Conservation (phyloP, 345 rosid species). For the Melaleuca alternifolia region DNA sequence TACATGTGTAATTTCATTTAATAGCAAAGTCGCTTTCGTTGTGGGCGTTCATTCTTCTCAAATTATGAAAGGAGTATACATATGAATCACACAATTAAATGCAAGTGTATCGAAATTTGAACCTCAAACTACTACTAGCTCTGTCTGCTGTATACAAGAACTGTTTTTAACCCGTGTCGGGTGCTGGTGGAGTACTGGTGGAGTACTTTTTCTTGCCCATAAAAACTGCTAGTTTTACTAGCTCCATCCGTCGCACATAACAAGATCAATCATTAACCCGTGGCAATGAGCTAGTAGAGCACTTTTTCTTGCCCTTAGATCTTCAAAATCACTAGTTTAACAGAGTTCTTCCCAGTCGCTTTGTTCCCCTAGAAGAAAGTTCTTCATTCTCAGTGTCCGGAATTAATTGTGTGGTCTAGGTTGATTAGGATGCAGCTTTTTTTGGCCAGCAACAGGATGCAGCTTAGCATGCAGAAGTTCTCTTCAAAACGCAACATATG, state of each 20-base stretch:
- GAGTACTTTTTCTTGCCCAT: not conserved
- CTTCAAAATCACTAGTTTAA: not conserved
- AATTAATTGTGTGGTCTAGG: not conserved
- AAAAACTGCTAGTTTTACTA: not conserved
- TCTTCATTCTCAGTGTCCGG: not conserved
- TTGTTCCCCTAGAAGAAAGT: not conserved
- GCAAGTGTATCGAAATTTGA: not conserved
- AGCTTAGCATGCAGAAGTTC: not conserved
- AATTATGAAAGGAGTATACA: not conserved
- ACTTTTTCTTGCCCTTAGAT: not conserved
- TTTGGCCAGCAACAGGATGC: not conserved
- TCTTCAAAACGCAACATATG: not conserved
- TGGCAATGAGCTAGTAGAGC: not conserved
- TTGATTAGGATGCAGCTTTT: not conserved
- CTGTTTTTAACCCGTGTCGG: not conserved
- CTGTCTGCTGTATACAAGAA: not conserved
- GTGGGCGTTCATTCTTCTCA: not conserved
- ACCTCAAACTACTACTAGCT: not conserved
- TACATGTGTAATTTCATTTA: not conserved
- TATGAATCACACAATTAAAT: not conserved
- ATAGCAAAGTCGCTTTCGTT: not conserved
- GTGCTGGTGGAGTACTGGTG: not conserved
- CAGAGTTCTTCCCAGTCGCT: not conserved
- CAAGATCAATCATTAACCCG: not conserved
- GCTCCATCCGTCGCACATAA: not conserved